Conservation (phyloP, 805 yeast genomes). For the Ogataea paradorogensis region DNA sequence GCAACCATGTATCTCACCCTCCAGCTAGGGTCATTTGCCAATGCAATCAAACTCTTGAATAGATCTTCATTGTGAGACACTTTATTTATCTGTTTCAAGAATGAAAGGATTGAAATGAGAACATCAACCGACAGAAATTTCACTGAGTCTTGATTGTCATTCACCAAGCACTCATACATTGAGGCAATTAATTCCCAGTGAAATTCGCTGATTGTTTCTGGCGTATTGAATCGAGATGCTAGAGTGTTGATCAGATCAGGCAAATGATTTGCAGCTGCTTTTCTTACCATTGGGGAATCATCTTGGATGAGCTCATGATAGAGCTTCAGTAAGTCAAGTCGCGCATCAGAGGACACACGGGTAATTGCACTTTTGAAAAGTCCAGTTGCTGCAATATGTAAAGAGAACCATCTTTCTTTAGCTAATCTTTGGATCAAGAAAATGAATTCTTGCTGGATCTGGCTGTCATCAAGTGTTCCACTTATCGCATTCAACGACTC, state of each 20-base stretch:
- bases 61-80: slow-evolving; percentile 59
- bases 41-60: slow-evolving; percentile 60
- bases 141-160: slow-evolving; percentile 93
- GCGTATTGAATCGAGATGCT: slow-evolving; percentile 28
- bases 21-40: slow-evolving; percentile 92
- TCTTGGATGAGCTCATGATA: slow-evolving; percentile 75
- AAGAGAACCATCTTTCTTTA: slow-evolving; percentile 91
- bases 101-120: slow-evolving; percentile 73
- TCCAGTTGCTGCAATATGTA: slow-evolving; percentile 89
- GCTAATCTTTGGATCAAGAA: slow-evolving; percentile 76
- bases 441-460: slow-evolving; percentile 62
- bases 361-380: slow-evolving; percentile 68
- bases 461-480: slow-evolving; percentile 56
- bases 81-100: slow-evolving; percentile 58
- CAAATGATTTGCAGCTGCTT: slow-evolving; percentile 85
- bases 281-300: slow-evolving; percentile 97
- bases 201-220: slow-evolving; percentile 48
- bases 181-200: slow-evolving; percentile 77
- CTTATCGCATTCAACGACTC: slow-evolving; percentile 76
- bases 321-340: slow-evolving; percentile 61
- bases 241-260: slow-evolving; percentile 70
- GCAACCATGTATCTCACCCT: slow-evolving; percentile 98
- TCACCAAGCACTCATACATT: slow-evolving; percentile 75
- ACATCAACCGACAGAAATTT: slow-evolving; percentile 87
- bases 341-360: slow-evolving; percentile 51